phyloP scores from a whole-genome alignment of 148 eudicot species.

The Amaranthus palmeri region DNA sequence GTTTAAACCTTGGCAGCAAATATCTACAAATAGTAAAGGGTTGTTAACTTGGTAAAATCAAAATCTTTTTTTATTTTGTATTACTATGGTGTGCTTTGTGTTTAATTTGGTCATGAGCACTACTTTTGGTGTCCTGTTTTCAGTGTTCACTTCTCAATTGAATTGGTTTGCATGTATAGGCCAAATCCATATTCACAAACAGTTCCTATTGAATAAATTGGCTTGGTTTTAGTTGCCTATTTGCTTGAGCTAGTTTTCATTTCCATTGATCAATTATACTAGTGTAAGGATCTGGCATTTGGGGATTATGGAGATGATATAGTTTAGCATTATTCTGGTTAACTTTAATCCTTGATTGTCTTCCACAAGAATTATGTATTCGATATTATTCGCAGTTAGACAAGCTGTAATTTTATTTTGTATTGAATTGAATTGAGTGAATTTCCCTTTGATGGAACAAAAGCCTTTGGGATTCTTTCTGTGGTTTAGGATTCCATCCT shows the following conservation, averaged over 20 bases:
- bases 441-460: too few species aligned
- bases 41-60: not conserved
- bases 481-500: not conserved
- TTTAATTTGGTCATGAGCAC: not conserved
- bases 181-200: not conserved
- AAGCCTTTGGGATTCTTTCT: not conserved
- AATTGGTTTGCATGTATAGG: not conserved
- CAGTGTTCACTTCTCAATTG: not conserved
- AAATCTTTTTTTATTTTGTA: not conserved
- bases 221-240: not conserved
- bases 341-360: too few species aligned
- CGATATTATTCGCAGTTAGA: too few species aligned
- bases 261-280: not conserved
- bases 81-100: not conserved
- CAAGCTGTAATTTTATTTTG: too few species aligned
- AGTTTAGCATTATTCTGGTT: not conserved
- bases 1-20: too few species aligned
- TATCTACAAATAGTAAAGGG: not conserved
- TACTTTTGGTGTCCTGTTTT: not conserved
- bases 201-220: not conserved
- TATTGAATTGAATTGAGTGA: too few species aligned
- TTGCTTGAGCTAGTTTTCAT: not conserved
- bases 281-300: not conserved
- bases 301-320: not conserved
- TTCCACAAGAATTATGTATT: too few species aligned